Conservation (phyloP, 106 monocot genomes). For the Allium fistulosum region DNA sequence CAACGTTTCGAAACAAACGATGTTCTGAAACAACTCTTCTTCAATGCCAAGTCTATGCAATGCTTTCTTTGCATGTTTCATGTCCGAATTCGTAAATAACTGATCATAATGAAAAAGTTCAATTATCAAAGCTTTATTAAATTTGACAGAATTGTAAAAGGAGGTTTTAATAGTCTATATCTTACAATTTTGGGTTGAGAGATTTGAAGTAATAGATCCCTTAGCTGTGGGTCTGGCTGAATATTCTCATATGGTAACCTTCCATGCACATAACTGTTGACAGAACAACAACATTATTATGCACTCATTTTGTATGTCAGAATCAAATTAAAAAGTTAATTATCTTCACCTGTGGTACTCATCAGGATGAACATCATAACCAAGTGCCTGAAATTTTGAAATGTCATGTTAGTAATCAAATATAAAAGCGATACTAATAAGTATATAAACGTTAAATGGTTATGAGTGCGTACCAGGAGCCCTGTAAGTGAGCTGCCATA, state of each 20-base stretch:
- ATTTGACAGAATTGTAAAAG: too few relatives aligned
- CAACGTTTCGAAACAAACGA: slow-evolving; percentile 89
- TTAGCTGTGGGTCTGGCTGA: slow-evolving; percentile 44
- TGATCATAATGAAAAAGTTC: slow-evolving; percentile 5
- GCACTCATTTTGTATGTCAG: not conserved
- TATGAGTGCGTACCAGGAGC: slow-evolving; percentile 31
- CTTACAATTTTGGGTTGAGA: slow-evolving; percentile 68
- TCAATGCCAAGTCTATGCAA: slow-evolving; percentile 53
- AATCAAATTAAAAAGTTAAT: not conserved
- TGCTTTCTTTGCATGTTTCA: slow-evolving; percentile 43
- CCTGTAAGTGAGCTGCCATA: slow-evolving; percentile 78
- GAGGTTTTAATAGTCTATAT: too few relatives aligned
- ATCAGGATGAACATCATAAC: slow-evolving; percentile 75
- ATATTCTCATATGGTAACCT: slow-evolving; percentile 76
- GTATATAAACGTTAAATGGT: not conserved
- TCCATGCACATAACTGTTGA: slow-evolving; percentile 72
- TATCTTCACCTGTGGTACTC: slow-evolving; percentile 72
- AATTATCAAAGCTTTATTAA: too few relatives aligned
- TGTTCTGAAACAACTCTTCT: slow-evolving; percentile 39
- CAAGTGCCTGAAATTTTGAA: slow-evolving; percentile 39
- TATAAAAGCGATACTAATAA: not conserved
- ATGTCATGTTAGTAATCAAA: not conserved
- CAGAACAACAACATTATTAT: not conserved
- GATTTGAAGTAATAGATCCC: slow-evolving; percentile 48
- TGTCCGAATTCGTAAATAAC: slow-evolving; percentile 89